phyloP scores from a whole-genome alignment of 352 stramenopile genomes.

The Thalassiosira hispida region DNA sequence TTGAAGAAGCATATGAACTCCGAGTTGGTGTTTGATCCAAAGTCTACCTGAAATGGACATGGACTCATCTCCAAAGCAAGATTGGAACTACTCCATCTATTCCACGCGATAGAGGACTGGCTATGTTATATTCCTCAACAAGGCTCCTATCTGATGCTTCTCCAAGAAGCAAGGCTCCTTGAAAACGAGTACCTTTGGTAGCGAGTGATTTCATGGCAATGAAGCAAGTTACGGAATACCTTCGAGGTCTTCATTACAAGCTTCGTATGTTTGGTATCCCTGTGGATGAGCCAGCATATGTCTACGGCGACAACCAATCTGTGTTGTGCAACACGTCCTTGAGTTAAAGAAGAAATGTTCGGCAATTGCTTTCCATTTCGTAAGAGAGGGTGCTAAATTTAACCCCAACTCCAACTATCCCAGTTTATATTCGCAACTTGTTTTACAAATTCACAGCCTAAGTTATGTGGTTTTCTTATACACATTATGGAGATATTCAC shows the following conservation, averaged over 20 bases:
- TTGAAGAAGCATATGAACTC: conserved; percentile 44
- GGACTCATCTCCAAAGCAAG: not conserved
- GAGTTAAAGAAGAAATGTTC: too few species aligned
- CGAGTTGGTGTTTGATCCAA: conserved; percentile 43
- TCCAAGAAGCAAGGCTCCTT: conserved; percentile 24
- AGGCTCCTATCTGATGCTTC: conserved; percentile 18
- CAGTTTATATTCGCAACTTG: too few species aligned
- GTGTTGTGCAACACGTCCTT: too few species aligned
- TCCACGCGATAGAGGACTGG: conserved; percentile 22
- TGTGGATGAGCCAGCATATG: conserved; percentile 21
- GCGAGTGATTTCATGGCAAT: conserved; percentile 48
- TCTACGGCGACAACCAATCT: conserved; percentile 22
- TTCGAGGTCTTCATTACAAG: conserved; percentile 43
- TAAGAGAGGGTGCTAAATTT: too few species aligned
- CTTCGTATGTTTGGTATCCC: conserved; percentile 45
- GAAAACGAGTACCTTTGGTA: conserved; percentile 28
- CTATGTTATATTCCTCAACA: conserved; percentile 29
- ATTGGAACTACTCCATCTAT: conserved; percentile 15
- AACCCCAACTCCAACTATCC: too few species aligned
- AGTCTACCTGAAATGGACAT: not conserved
- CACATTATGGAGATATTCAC: too few species aligned
- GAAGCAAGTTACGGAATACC: conserved; percentile 25
- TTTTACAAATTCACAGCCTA: too few species aligned
- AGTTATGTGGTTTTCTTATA: too few species aligned
- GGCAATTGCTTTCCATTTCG: too few species aligned